Evolutionary conservation across 768 basidiomycete genomes (phyloP), one percentile per base, ranked within the genome.

Genomic region (Glaciozyma antarctica): DNA sequence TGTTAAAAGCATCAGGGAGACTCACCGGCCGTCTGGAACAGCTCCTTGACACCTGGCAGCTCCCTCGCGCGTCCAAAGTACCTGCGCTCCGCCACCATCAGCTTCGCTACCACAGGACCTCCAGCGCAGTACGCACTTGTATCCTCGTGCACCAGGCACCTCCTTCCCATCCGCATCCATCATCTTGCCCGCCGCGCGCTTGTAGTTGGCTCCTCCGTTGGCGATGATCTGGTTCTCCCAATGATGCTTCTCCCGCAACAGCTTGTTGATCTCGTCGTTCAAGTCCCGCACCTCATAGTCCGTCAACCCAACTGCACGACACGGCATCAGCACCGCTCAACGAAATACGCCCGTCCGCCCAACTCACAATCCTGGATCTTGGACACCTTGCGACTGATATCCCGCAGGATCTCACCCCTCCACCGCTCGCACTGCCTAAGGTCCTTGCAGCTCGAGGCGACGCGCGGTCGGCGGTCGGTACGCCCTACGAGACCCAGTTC

Each of bases 151-250:
- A 3, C 92, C 92, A 0, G 92, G 93, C 0, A 97, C 92, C 76
- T 97, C 92, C 76, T 88, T 88, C 16, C 94, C 93, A 72, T 94
- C 92, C 65, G 90, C 90, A 74, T 94, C 90, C 71, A 90, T 73
- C 88, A 93, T 93, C 58, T 90, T 86, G n/a, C 72, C 71, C 17
- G 92, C 88, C 75, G 91, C 95, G 59, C 94, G 81, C 73, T 90
- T 81, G 76, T 97, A 98, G 75, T 97, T 99, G 26, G 93, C 94
- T 68, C 94, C 94, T 54, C 93, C 93, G 2, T 97, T 80, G 9
- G 86, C 86, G n/a, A 97, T 87, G 58, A 98, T 95, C 76, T 95
- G 93, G 71, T 92, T 93, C 79, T 98, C 94, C 90, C 91, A 98
- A 77, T 97, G 93, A 51, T 87, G 78, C 76, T 98, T 97, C 78